These are phyloP conservation scores for Cordyceps militaris DNA, from an alignment of 2,329 filamentous ascomycete species.

Conservation along the genomic window DNA sequence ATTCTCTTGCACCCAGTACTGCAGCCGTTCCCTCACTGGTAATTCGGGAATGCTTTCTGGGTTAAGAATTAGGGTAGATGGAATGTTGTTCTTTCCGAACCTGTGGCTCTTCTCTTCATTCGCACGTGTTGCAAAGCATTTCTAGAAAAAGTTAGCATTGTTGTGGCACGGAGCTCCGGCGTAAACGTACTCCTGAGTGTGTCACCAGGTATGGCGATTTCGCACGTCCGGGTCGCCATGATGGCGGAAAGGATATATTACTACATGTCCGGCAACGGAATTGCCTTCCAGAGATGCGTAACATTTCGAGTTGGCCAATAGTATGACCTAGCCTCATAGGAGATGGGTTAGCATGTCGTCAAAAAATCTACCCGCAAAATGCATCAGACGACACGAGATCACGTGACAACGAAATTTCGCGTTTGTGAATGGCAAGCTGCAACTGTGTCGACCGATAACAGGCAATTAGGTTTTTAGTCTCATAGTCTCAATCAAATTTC, in stretches of 20 bases:
- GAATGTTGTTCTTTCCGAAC: slow-evolving; percentile 1
- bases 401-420: background rate
- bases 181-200: background rate
- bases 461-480: too few species aligned
- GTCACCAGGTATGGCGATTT: background rate
- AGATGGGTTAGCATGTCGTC: background rate
- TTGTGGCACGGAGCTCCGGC: background rate
- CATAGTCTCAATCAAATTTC: too few species aligned
- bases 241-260: background rate
- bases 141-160: background rate
- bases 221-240: background rate
- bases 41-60: background rate
- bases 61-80: background rate
- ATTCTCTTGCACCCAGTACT: slow-evolving; percentile 35
- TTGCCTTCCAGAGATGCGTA: background rate
- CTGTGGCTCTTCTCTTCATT: background rate
- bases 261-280: background rate
- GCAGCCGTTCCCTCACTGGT: slow-evolving; percentile 35
- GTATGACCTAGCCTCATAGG: background rate
- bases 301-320: background rate
- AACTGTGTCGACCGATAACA: too few species aligned
- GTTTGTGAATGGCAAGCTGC: background rate
- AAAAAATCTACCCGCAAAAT: background rate
- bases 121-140: background rate
- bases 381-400: background rate